A percentile compares a stretch with the other conserved stretches of the same genome.
Conservation (phyloP, 257 asterid genomes). For the Scutellaria barbata region DNA sequence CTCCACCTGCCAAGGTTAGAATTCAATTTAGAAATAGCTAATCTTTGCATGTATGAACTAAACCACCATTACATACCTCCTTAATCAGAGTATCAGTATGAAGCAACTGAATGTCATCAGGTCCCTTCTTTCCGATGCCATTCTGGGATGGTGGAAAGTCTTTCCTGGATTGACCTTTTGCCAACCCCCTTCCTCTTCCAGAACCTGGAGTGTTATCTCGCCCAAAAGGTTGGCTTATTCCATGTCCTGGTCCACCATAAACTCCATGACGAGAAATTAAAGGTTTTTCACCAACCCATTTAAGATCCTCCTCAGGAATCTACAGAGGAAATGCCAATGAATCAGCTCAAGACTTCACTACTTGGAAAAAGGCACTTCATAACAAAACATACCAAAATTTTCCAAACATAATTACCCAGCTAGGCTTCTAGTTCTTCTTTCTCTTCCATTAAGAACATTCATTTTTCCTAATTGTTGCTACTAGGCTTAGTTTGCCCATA, state of each 20-base stretch:
- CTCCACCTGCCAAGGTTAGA: slow-evolving; percentile 60
- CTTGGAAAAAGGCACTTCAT: neutral
- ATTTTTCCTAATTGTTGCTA: neutral
- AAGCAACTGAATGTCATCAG: slow-evolving; percentile 60
- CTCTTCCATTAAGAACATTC: neutral
- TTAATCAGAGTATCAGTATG: slow-evolving; percentile 68
- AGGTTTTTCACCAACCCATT: slow-evolving; percentile 65
- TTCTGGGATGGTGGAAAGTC: slow-evolving; percentile 57
- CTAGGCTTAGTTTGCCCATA: neutral
- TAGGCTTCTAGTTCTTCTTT: slow-evolving; percentile 20
- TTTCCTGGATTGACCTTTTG: slow-evolving; percentile 50
- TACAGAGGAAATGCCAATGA: slow-evolving; percentile 33
- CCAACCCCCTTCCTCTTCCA: slow-evolving; percentile 64
- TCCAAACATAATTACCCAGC: neutral
- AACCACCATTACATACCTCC: slow-evolving; percentile 50
- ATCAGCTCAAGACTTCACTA: slow-evolving; percentile 11
- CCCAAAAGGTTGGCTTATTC: slow-evolving; percentile 44
- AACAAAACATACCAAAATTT: neutral
- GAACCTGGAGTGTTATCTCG: slow-evolving; percentile 51
- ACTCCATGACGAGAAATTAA: slow-evolving; percentile 52
- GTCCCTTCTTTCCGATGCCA: slow-evolving; percentile 61
- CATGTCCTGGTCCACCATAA: slow-evolving; percentile 50
- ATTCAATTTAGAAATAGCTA: slow-evolving; percentile 20
- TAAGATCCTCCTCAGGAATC: slow-evolving; percentile 64
- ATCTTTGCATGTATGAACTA: neutral